phyloP scores from a whole-genome alignment of 768 basidiomycete species.

The Pleurotus citrinopileatus region DNA sequence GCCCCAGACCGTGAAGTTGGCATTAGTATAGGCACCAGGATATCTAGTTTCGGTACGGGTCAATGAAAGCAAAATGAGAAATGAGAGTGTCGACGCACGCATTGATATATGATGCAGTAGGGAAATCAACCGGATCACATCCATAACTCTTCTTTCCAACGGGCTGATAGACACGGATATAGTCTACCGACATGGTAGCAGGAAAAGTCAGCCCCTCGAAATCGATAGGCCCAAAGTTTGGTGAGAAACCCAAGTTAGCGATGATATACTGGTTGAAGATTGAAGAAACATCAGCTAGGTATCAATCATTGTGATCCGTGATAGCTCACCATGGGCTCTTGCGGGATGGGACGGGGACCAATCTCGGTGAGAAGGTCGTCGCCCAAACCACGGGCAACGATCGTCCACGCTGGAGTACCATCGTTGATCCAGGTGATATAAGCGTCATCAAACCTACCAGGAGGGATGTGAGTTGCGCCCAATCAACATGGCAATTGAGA shows the following conservation, averaged over 20 bases:
- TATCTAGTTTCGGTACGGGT: constrained; percentile 24
- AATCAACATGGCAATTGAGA: constrained; percentile 9
- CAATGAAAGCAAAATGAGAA: not conserved
- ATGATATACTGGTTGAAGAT: constrained; percentile 53
- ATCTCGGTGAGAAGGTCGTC: constrained; percentile 53
- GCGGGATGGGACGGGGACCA: constrained; percentile 51
- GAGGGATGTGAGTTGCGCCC: constrained; percentile 17
- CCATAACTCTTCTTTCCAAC: constrained; percentile 49
- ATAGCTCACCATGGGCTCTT: constrained; percentile 65
- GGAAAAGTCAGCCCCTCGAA: constrained; percentile 54
- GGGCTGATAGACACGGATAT: constrained; percentile 73
- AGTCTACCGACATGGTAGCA: constrained; percentile 71
- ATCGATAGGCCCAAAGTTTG: constrained; percentile 66
- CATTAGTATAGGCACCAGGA: constrained; percentile 36
- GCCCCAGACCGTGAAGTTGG: constrained; percentile 38
- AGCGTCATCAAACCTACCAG: constrained; percentile 41
- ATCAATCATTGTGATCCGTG: too few relatives aligned
- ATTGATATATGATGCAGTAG: constrained; percentile 78
- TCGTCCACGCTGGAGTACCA: constrained; percentile 53
- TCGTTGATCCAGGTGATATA: constrained; percentile 75
- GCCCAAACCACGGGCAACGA: constrained; percentile 45
- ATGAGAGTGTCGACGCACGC: constrained; percentile 32
- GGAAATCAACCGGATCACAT: constrained; percentile 70
- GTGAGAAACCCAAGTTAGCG: constrained; percentile 67
- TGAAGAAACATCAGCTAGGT: not conserved